Percentiles rank a stretch among this genome's conserved stretches.
Conservation (phyloP, 257 asterid genomes). For the Solanum lycopersicoides region DNA sequence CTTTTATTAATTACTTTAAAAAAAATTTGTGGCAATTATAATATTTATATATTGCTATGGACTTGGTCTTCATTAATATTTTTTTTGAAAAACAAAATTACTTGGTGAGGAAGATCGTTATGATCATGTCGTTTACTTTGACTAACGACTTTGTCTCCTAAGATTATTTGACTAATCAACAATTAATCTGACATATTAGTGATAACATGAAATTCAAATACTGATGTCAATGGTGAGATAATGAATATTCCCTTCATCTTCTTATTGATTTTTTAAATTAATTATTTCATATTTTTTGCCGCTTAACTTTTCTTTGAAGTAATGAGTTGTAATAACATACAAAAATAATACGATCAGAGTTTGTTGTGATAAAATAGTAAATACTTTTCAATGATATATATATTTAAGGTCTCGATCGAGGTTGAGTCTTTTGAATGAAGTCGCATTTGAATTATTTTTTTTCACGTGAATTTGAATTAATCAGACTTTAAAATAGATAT, state of each 20-base stretch:
- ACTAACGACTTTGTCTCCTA: background rate
- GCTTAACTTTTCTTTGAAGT: background rate
- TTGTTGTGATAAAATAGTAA: too few relatives aligned
- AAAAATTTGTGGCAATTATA: background rate
- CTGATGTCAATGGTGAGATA: background rate
- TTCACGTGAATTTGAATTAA: accelerated
- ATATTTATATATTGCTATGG: background rate
- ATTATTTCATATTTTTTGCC: background rate
- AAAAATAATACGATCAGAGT: too few relatives aligned
- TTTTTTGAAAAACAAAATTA: background rate
- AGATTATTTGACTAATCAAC: background rate
- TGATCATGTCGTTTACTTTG: background rate
- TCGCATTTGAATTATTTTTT: too few relatives aligned
- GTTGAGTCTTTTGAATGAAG: too few relatives aligned
- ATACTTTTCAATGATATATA: too few relatives aligned
- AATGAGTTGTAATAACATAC: too few relatives aligned
- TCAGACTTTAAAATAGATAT: too few relatives aligned
- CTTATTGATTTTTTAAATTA: background rate
- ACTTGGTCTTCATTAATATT: background rate
- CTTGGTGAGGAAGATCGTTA: background rate
- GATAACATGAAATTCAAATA: background rate
- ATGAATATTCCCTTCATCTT: background rate
- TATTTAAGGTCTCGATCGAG: too few relatives aligned
- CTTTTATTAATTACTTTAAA: background rate
- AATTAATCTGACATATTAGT: background rate